Evolutionary conservation across 2,329 filamentous ascomycete genomes (phyloP), one percentile per base, ranked within the genome.

Genomic region (Hymenotorrendiella dingleyae): DNA sequence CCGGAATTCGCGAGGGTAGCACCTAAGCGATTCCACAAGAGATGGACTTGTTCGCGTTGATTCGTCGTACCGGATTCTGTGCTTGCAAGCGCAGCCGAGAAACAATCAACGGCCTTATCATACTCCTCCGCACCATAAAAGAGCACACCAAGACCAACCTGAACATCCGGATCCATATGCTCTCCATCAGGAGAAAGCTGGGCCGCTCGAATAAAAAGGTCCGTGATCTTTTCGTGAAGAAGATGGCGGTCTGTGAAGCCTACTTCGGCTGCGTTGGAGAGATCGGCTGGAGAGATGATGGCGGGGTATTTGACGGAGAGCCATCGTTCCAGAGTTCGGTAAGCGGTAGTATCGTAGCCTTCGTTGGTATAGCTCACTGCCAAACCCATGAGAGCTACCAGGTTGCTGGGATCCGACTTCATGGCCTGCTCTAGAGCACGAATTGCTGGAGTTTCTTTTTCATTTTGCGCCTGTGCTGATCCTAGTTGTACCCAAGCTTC

Each of bases 51-150:
- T 58, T 84, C 82, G 56, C 82, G 80, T 49, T 87, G 82, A 67
- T 96, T 97, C 46, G 82, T 84, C 7, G 80, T 79, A 45, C 93
- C 93, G 26, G 82, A 76, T 65, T 95, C 89, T 1, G 86, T 88
- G 19, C 81, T 87, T 46, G 87, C 86, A 19, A 98, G 78, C 1
- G 94, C 91, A 1, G 91, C 83, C 43, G 84, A 86, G 76, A 98
- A 98, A 72, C 94, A 98, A 70, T 98, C 93, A 27, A 98, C 91
- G 0, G 93, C 93, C 70, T 98, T 98, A 62, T 93, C 87, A 69
- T 96, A 97, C 62, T 97, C 91, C 66, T 98, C 93, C 22, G 87
- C 89, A 39, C 91, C 93, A 67, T 98, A 98, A 70, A 98, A 97
- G 12, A 98, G 77, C 4, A 98, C 93, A 26, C 94, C 94, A 1